A percentile compares a stretch with the other conserved stretches of the same genome.
Conservation (phyloP, 345 rosid species). For the Boechera retrofracta region DNA sequence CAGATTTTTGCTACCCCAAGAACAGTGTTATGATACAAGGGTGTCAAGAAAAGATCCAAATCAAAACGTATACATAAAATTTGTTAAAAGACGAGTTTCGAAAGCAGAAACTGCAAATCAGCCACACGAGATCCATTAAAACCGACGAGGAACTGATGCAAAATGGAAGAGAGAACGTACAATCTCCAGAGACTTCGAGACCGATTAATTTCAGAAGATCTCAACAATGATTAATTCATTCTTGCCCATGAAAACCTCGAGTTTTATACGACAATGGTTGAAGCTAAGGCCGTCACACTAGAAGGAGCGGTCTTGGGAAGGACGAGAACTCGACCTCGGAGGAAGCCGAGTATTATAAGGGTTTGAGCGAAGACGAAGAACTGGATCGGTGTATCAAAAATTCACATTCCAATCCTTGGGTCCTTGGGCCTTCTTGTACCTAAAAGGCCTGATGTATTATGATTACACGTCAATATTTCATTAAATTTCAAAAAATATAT, state of each 20-base stretch:
- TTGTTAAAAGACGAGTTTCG: neutral
- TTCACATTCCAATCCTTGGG: neutral
- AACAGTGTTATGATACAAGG: neutral
- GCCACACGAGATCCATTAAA: neutral
- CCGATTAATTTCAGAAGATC: neutral
- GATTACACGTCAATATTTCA: no score
- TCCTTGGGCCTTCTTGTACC: constrained; percentile 16
- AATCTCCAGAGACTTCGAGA: neutral
- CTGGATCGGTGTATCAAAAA: neutral
- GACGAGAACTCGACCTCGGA: constrained; percentile 1
- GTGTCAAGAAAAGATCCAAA: neutral
- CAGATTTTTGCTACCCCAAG: neutral
- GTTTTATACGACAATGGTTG: neutral
- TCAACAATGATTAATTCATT: neutral
- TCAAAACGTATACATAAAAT: neutral
- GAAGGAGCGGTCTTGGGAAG: constrained; percentile 3
- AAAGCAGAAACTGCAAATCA: constrained; percentile 4
- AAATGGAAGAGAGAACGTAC: constrained; percentile 19
- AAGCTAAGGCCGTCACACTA: constrained; percentile 23
- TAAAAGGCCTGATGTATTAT: neutral
- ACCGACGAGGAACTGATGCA: neutral
- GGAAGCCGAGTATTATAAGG: neutral
- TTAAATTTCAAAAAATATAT: no score
- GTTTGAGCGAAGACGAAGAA: neutral
- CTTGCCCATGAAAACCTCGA: constrained; percentile 16